phyloP scores from a whole-genome alignment of 495 filamentous ascomycete genomes.

The Chaetomium cochliodes region DNA sequence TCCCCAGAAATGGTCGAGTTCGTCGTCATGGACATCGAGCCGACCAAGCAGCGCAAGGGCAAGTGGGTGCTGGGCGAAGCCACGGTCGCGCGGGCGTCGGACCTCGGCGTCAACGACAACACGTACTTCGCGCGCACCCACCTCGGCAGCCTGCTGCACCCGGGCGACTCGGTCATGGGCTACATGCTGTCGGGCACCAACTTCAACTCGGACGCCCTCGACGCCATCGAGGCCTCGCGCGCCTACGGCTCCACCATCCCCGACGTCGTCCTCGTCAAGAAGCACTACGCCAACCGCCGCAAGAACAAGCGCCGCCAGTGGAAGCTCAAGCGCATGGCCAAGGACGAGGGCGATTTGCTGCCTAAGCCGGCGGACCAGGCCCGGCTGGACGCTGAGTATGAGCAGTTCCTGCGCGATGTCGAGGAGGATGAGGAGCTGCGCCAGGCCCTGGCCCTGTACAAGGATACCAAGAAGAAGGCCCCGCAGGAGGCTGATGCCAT shows the following conservation, averaged over 20 bases:
- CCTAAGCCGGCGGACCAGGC: conserved; percentile 79
- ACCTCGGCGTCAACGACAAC: conserved; percentile 82
- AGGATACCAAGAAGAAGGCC: conserved; percentile 50
- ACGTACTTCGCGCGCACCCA: conserved; percentile 89
- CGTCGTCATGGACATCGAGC: conserved; percentile 91
- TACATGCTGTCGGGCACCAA: conserved; percentile 85
- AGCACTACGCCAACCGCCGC: conserved; percentile 82
- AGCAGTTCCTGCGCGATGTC: conserved; percentile 94
- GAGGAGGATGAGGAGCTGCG: conserved; percentile 92
- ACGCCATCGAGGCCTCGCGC: conserved; percentile 69
- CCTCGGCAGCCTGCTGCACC: conserved; percentile 79
- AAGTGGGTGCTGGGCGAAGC: conserved; percentile 81
- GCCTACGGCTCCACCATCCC: conserved; percentile 74
- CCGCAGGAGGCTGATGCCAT: conserved; percentile 47
- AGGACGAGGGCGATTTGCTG: conserved; percentile 78
- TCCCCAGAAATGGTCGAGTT: conserved; percentile 86
- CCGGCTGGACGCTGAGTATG: conserved; percentile 83
- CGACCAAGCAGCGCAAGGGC: conserved; percentile 68
- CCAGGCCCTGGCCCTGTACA: conserved; percentile 80
- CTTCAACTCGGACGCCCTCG: conserved; percentile 84
- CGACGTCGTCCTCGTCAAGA: conserved; percentile 94
- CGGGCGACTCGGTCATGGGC: conserved; percentile 88
- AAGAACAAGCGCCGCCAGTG: conserved; percentile 80
- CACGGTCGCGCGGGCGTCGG: conserved; percentile 80
- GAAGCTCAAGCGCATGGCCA: conserved; percentile 90